Base-by-base conservation (phyloP, 345 rosid genomes). In the Aquilaria malaccensis region DNA sequence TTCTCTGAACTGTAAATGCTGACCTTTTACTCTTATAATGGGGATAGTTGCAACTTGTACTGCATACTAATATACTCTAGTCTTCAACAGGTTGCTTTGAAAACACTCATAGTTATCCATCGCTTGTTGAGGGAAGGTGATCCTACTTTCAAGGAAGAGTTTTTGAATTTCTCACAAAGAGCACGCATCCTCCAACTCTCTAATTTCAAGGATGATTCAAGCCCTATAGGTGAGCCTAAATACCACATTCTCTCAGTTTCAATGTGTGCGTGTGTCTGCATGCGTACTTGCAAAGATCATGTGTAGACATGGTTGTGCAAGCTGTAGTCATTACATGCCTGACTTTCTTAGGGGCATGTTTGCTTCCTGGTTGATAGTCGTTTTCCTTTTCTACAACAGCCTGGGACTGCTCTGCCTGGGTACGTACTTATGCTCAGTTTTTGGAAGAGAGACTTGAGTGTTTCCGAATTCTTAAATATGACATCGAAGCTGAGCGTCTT, bases 341-440 rank as follows among this genome's bases (percentile, higher is more conserved):
- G 29, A 22, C 11, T 9, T 11, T 52, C 11, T 67, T 13, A 30
- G 49, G 54, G n/a, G 43, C 43, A 31, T 48, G 33, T 45, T 52
- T 59, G 15, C 46, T 9, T 1, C 43, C 5, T 37, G 64, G 55
- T 63, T 4, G 54, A 10, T 33, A 45, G 29, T 56, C 63, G 37
- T 59, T 69, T 11, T 76, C 6, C 30, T 55, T 2, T 33, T 67
- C 33, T 12, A 13, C 67, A 52, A n/a, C 79, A 91, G 97, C 97
- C 57, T 88, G 93, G 96, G 93, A 91, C 75, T 91, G 91, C 76
- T 90, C 97, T 49, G 85, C 83, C 33, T 91, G 97, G 96, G 97
- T 84, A 14, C 96, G 97, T 45, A 70, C 89, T 31, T 91, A 91
- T 81, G 96, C 91, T 10, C 72, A 82, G 50, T 87, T 85, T 77